Base-by-base conservation (phyloP, 2,329 filamentous ascomycete species). In the Arthrinium puccinioides region DNA sequence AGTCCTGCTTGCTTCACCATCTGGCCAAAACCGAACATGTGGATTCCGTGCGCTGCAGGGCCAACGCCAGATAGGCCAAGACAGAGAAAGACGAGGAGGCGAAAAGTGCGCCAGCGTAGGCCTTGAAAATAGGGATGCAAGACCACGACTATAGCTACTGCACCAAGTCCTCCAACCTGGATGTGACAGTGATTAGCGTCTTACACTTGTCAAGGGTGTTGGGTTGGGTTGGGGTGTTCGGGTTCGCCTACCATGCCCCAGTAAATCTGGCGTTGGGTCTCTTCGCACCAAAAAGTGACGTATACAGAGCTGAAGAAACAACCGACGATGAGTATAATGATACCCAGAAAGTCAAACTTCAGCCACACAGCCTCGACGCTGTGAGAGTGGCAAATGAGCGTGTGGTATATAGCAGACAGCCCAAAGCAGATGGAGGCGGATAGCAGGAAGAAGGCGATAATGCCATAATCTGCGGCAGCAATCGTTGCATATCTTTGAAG, bases 281-380 rank as follows among this genome's bases (percentile, higher is more conserved):
- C 47, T 40, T 62, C 59, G 40, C 59, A 64, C 38, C 59, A 64
- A 39, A 66, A 67, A 7, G 53, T 50, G 25, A 63, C 51, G 37
- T 65, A 65, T n/a, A 64, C 46, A 3, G 60, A 61, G 6, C 59
- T 57, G 20, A 63, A 43, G 32, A 67, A 64, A 23, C 51, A 55
- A 2, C 60, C 62, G 14, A 63, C 36, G 21, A 58, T 66, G 29
- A 62, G 49, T 9, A 61, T 34, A 14, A 63, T 42, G 33, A 67
- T 66, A 14, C 56, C 60, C 2, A 54, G 43, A 39, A 59, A 63
- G 42, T 67, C 64, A 7, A 62, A 36, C 7, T 57, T 49, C 9
- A 64, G 44, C 60, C 62, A 66, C 6, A 60, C 42, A n/a, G 54
- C 46, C 15, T 55, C 53, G 14, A 56, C 44, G 13, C 46, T 37